Conservation (phyloP, 306 rosid genomes). For the Prosopis cineraria region DNA sequence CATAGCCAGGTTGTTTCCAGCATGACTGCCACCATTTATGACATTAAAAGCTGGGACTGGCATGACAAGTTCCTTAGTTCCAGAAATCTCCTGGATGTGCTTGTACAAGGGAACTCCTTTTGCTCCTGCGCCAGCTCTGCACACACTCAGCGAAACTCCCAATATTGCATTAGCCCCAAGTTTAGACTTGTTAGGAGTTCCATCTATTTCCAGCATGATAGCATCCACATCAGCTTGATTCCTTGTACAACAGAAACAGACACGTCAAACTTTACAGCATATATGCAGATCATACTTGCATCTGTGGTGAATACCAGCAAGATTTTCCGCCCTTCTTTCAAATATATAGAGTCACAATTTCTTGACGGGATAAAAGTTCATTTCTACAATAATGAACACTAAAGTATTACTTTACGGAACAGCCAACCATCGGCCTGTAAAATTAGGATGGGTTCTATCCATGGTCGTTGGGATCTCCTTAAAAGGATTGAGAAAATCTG, state of each 20-base stretch:
- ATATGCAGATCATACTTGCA: constrained; percentile 24
- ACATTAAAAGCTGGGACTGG: constrained; percentile 99
- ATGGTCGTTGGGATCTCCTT: background rate
- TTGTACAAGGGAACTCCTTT: constrained; percentile 86
- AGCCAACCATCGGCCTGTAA: too few relatives aligned
- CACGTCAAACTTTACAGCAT: constrained; percentile 32
- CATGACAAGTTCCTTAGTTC: constrained; percentile 93
- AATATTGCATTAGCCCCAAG: constrained; percentile 96
- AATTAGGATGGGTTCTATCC: background rate
- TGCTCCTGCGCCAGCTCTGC: constrained; percentile 98
- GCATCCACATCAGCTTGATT: constrained; percentile 91
- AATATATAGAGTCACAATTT: background rate
- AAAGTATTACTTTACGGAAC: background rate
- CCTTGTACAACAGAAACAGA: constrained; percentile 42
- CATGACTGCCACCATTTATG: constrained; percentile 95
- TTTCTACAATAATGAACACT: background rate
- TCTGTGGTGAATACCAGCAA: constrained; percentile 5
- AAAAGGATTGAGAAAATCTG: background rate
- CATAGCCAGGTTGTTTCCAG: constrained; percentile 97
- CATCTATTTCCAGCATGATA: constrained; percentile 92
- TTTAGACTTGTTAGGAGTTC: constrained; percentile 93
- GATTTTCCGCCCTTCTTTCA: background rate
- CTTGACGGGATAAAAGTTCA: background rate
- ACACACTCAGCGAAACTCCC: constrained; percentile 91
- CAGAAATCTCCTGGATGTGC: constrained; percentile 89